Conservation (phyloP, 2,329 filamentous ascomycete species). For the Neofusicoccum cordaticola region DNA sequence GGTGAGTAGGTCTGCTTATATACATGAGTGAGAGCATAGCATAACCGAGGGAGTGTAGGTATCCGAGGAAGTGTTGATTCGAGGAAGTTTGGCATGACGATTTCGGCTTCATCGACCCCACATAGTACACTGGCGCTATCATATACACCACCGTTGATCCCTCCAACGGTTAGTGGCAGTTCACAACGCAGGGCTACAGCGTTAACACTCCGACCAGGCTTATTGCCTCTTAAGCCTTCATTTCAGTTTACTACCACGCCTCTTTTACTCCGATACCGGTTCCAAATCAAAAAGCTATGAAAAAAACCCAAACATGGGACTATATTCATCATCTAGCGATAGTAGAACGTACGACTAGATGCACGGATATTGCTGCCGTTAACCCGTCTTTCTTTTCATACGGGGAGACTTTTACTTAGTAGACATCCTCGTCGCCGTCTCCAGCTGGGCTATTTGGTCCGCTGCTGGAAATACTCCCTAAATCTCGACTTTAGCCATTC, state of each 20-base stretch:
- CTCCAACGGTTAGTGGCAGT: no score
- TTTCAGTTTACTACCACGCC: neutral
- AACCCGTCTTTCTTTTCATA: constrained; percentile 15
- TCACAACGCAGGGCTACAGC: no score
- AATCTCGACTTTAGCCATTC: constrained; percentile 22
- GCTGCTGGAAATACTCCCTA: constrained; percentile 35
- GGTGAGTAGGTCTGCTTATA: neutral
- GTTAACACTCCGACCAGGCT: neutral
- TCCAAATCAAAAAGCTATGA: neutral
- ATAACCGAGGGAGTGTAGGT: no score
- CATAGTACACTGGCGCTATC: no score
- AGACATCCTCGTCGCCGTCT: neutral
- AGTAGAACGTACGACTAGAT: neutral
- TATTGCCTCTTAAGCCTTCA: neutral
- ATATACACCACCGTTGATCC: no score
- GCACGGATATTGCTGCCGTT: neutral
- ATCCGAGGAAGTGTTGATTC: no score
- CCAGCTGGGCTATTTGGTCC: constrained; percentile 26
- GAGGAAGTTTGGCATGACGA: no score
- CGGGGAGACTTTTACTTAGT: neutral
- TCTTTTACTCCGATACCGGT: neutral
- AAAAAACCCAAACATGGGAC: neutral
- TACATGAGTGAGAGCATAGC: neutral
- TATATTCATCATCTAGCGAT: neutral
- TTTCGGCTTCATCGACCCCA: no score